phyloP scores from a whole-genome alignment of 2,329 filamentous ascomycete species.

The Neopestalotiopsis clavispora region DNA sequence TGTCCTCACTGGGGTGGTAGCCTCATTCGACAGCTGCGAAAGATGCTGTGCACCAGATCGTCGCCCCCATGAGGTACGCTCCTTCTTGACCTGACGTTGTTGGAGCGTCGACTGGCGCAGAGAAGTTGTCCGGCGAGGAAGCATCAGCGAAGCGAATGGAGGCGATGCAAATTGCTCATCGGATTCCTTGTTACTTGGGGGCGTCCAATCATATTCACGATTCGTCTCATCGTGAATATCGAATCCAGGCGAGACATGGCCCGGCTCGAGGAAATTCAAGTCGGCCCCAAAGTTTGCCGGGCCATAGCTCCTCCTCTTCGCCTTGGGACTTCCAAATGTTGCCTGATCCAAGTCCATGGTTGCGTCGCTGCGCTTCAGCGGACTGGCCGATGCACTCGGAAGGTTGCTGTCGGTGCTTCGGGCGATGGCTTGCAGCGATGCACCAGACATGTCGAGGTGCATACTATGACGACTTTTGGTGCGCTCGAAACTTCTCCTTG shows the following conservation, averaged over 20 bases:
- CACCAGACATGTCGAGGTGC: constrained; percentile 60
- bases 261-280: constrained; percentile 79
- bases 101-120: constrained; percentile 86
- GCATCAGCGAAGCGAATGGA: constrained; percentile 51
- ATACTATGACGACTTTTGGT: constrained; percentile 56
- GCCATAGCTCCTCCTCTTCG: constrained; percentile 89
- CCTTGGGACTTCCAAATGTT: constrained; percentile 81
- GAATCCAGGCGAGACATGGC: constrained; percentile 46
- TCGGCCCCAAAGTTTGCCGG: constrained; percentile 64
- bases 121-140: constrained; percentile 75
- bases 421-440: constrained; percentile 55
- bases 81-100: constrained; percentile 69
- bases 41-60: constrained; percentile 62
- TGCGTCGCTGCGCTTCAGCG: constrained; percentile 89
- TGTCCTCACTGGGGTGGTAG: constrained; percentile 61
- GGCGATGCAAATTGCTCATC: constrained; percentile 48
- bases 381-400: constrained; percentile 71
- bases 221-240: constrained; percentile 56
- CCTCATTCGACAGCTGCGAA: constrained; percentile 55
- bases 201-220: constrained; percentile 60
- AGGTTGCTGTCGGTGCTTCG: constrained; percentile 55
- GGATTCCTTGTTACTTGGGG: constrained; percentile 33
- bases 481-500: constrained; percentile 53
- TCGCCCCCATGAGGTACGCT: constrained; percentile 67
- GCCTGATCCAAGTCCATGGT: constrained; percentile 85